Base-by-base conservation (phyloP, 2,329 filamentous ascomycete genomes). In the Aspergillus caelatus region DNA sequence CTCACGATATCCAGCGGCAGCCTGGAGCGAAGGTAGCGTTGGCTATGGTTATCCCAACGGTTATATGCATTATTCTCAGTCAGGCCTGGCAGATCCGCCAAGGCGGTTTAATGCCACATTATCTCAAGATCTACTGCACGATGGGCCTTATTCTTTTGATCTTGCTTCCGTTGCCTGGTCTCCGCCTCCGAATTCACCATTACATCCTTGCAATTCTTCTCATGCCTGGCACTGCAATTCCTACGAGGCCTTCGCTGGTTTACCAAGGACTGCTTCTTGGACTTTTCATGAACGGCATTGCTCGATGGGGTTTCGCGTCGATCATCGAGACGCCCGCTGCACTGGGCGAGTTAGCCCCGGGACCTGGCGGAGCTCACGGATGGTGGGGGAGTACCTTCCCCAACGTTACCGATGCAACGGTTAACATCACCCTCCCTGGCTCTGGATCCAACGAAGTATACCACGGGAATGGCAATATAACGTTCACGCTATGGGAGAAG, bases 191-290 rank as follows among this genome's bases (percentile, higher is more conserved):
- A 39, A 93, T 99, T 62, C 95, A 99, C 75, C 95, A 99, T 77
- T 99, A 98, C 75, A 92, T 98, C 67, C 83, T 98, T 5, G 93
- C 90, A 1, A 85, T 99, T 16, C 83, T 98, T 0, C 85, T 99
- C 0, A 85, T 98, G 6, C 93, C 94, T 0, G 95, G 94, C 0
- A 98, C 95, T 0, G 89, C 88, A 59, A 88, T 98, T 77, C 94
- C 97, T 69, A 98, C 92, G 7, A 87, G 95, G 0, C 91, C 92
- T 0, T 90, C 89, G 0, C 82, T 98, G 10, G 77, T 97, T 2
- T 98, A 95, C 73, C 94, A 98, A 77, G 95, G 95, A 12, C 82
- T 99, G 1, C 83, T 99, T 0, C 81, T 98, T 9, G 95, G 95
- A 0, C 85, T 98, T 0, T 98, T 97, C 77, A 89, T 97, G 79